Base-by-base conservation (phyloP, 192 early-diverging fungal species). In the Coemansia sp. region DNA sequence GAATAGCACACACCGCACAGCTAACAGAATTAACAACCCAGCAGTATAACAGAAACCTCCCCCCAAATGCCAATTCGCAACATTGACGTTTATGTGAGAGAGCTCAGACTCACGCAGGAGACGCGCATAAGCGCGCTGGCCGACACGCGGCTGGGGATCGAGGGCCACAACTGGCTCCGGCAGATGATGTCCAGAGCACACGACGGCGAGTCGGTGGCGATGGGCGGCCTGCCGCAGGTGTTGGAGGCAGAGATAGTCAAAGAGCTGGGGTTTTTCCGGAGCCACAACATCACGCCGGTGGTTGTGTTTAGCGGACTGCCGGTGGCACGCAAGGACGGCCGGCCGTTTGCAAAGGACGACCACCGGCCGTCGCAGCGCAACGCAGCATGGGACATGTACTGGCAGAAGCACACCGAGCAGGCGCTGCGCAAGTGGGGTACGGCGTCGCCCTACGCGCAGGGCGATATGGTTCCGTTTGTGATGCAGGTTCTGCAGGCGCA, bases 161-260 rank as follows among this genome's bases (percentile, higher is more conserved):
- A 93, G 61, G 92, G 89, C 66, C 86, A 87, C 71, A 81, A 87
- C 73, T 93, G 92, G 92, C 79, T 93, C 39, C 84, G 89, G 51
- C 87, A 86, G 67, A 61, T 93, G 42, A 57, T 91, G 48, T 62
- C 61, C 13, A 67, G 61, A 13, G 69, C 73, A 26, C 89, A 87
- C 69, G 87, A 90, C 33, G 74, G 86, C 57, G 84, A 84, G 49
- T 46, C 81, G 1, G 83, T 81, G 13, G 90, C 88, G 7, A 83
- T 90, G 72, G 91, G 89, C 49, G 89, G 90, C 23, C 71, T 86
- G 25, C 88, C 91, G 9, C 82, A 82, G 23, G 71, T 77, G 21
- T 69, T 91, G 35, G 81, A 81, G 26, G 70, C 79, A 2, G 84
- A 86, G 12, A 87, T 91, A 42, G 87, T 88, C 64, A 84, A 70